These are phyloP conservation scores for Lactarius sanguifluus DNA, from an alignment of 768 basidiomycete genomes.

Conservation along the genomic window DNA sequence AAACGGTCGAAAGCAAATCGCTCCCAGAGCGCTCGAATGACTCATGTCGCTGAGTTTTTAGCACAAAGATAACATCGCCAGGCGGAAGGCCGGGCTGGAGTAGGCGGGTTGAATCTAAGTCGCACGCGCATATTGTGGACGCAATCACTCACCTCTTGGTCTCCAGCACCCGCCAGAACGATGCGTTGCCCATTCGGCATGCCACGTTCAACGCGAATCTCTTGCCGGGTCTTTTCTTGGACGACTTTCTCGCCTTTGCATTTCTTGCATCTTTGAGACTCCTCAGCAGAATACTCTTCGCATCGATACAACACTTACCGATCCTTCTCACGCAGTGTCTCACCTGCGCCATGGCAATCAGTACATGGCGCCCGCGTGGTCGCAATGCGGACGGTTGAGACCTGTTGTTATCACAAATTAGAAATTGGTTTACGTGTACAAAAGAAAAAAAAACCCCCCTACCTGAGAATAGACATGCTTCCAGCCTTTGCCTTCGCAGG, in stretches of 20 bases:
- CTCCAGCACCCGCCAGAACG: slow-evolving; percentile 87
- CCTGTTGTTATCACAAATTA: slow-evolving; percentile 32
- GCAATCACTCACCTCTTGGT: slow-evolving; percentile 65
- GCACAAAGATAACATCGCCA: slow-evolving; percentile 87
- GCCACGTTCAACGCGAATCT: slow-evolving; percentile 84
- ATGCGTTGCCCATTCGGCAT: slow-evolving; percentile 84
- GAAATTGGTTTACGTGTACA: not conserved
- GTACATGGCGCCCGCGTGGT: slow-evolving; percentile 57
- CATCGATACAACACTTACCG: slow-evolving; percentile 45
- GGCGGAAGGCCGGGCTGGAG: slow-evolving; percentile 77
- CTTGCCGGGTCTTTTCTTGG: slow-evolving; percentile 86
- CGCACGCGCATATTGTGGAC: not conserved
- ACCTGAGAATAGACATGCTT: slow-evolving; percentile 59
- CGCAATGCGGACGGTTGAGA: slow-evolving; percentile 49
- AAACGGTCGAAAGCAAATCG: slow-evolving; percentile 76
- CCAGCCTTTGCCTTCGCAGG: slow-evolving; percentile 85
- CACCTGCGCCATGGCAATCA: slow-evolving; percentile 69
- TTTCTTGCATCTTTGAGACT: slow-evolving; percentile 76
- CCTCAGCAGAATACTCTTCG: slow-evolving; percentile 19
- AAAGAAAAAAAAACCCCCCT: not conserved
- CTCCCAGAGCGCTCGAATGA: slow-evolving; percentile 83
- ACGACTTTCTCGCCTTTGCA: slow-evolving; percentile 86
- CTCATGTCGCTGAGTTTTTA: slow-evolving; percentile 66
- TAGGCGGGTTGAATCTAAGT: not conserved
- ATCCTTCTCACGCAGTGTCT: slow-evolving; percentile 80